Evolutionary conservation across 768 basidiomycete species (phyloP), one percentile per base, ranked within the genome.

Genomic region (Boletus rufocinnamomeus): DNA sequence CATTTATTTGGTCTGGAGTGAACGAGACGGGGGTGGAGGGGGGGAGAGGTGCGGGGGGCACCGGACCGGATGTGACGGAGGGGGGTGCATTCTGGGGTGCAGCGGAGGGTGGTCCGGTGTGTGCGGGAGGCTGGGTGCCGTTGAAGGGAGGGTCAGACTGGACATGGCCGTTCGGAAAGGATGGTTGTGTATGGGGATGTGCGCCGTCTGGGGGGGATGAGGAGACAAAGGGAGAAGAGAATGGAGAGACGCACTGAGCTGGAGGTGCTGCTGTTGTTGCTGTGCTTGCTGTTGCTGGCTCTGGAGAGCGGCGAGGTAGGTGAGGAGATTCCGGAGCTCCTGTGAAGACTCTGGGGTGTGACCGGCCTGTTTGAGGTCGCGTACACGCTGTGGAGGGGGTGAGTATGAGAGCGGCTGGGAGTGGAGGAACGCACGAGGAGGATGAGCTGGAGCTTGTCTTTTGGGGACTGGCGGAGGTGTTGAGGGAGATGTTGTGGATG

Each of bases 1-100:
- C n/a, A n/a, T n/a, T n/a, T n/a, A n/a, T n/a, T n/a, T n/a, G 93
- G 58, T 89, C 87, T 0, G 70, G 76, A 5, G 89, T 87, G 68
- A 95, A 93, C 6, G 89, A 88, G 32, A 93, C 84, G 40, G 91
- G 88, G 0, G 89, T 87, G 30, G 84, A 79, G 3, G 88, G 82
- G n/a, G 82, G 77, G 21, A 78, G 72, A 14, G 84, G 83, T 40
- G 79, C 75, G 14, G 80, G 60, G 50, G 80, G 84, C 1, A 78
- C 67, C 14, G 86, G 80, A 45, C 84, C 85, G 6, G 81, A 76
- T 14, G 79, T 72, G 54, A 83, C 70, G 43, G 82, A 76, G 5
- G 63, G 54, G 6, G 73, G 30, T 71, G 66, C 47, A 59, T 79
- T 67, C 32, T 75, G 69, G 0, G 66, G 59, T 16, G 71, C 62